Conservation (phyloP, 2,329 filamentous ascomycete genomes). For the Teratosphaeria epicoccoides region DNA sequence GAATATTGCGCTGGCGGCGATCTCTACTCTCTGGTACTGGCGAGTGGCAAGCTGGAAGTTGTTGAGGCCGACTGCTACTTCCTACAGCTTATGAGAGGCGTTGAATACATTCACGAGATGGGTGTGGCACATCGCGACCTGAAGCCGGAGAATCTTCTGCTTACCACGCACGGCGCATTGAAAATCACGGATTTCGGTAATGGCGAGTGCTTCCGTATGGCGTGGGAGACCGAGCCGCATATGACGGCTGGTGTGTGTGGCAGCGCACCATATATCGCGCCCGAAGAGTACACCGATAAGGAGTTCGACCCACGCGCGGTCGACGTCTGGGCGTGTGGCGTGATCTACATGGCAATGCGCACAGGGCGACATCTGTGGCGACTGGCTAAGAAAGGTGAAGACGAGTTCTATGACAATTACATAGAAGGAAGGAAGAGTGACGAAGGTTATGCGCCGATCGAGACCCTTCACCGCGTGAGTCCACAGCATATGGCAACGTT, state of each 20-base stretch:
- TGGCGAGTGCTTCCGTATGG: slow-evolving; percentile 98
- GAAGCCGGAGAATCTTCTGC: slow-evolving; percentile 89
- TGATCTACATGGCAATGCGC: slow-evolving; percentile 99
- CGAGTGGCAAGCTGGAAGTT: slow-evolving; percentile 83
- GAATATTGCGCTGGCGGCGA: slow-evolving; percentile 97
- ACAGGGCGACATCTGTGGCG: slow-evolving; percentile 94
- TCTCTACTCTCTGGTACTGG: slow-evolving; percentile 83
- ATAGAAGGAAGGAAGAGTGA: slow-evolving; percentile 87
- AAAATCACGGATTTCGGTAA: slow-evolving; percentile 99
- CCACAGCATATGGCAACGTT: not conserved
- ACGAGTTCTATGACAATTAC: slow-evolving; percentile 94
- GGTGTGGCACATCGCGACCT: slow-evolving; percentile 93
- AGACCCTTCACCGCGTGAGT: slow-evolving; percentile 86
- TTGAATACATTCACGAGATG: slow-evolving; percentile 99
- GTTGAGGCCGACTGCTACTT: slow-evolving; percentile 95
- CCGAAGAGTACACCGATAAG: slow-evolving; percentile 88
- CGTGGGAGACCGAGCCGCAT: slow-evolving; percentile 95
- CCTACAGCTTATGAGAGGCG: slow-evolving; percentile 97
- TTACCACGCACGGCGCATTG: slow-evolving; percentile 82
- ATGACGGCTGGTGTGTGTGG: slow-evolving; percentile 97
- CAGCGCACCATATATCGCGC: slow-evolving; percentile 92
- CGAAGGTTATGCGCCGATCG: slow-evolving; percentile 91
- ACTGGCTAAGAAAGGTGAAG: slow-evolving; percentile 91
- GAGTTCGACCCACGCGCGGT: slow-evolving; percentile 98
- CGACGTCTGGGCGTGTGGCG: slow-evolving; percentile 94